Evolutionary conservation across 176 grass and related monocot species (phyloP).

Genomic region (Triticum aestivum): DNA sequence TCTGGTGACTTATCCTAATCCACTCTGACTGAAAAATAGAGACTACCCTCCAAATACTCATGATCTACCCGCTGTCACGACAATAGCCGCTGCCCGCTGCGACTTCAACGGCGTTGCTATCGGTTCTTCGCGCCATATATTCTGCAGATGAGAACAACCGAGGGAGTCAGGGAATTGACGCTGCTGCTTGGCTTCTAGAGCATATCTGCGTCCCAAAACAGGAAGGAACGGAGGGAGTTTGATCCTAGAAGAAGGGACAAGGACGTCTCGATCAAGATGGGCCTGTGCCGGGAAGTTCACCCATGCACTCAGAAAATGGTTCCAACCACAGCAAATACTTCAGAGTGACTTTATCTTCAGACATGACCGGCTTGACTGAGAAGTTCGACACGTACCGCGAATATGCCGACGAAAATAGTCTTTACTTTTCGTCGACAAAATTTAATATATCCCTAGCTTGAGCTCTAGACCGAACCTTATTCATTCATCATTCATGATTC

Average conservation of each 20-base stretch:
- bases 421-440: conserved; percentile 2
- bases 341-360: conserved; percentile 10
- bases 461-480: background rate
- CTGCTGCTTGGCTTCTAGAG: background rate
- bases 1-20: background rate
- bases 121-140: background rate
- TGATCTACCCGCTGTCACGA: background rate
- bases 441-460: background rate
- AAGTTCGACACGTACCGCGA: background rate
- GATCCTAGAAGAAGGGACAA: conserved; percentile 18
- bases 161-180: background rate
- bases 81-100: background rate
- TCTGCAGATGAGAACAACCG: conserved; percentile 3
- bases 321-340: conserved; percentile 31
- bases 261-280: background rate
- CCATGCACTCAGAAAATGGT: conserved; percentile 9
- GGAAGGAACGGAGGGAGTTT: background rate
- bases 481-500: background rate
- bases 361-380: background rate
- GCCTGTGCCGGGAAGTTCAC: background rate
- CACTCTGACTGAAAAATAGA: no score
- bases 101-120: background rate
- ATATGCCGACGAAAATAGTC: conserved; percentile 5
- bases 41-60: background rate
- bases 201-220: background rate